Percentiles rank a stretch among this genome's conserved stretches.
phyloP scores from a whole-genome alignment of 805 yeast genomes.

The Candida railenensis region DNA sequence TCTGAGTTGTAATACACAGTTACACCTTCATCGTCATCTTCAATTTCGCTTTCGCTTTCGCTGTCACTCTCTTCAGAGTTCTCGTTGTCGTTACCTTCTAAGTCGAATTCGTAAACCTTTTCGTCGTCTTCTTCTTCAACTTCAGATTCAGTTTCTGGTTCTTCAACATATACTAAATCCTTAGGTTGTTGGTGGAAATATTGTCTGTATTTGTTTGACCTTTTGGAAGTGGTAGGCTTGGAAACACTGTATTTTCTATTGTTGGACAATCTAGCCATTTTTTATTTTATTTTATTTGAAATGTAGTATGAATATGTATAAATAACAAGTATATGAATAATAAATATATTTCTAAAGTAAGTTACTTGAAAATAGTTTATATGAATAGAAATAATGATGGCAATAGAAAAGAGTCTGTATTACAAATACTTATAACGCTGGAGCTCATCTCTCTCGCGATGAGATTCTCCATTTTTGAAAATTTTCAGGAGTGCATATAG shows the following conservation, averaged over 20 bases:
- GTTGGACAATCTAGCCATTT: slow-evolving; percentile 9
- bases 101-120: slow-evolving; percentile 9
- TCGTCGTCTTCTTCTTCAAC: slow-evolving; percentile 12
- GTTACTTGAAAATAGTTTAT: not conserved
- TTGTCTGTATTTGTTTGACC: slow-evolving; percentile 22
- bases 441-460: slow-evolving; percentile 3
- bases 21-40: slow-evolving; percentile 7
- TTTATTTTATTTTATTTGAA: slow-evolving; percentile 2
- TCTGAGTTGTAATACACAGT: slow-evolving; percentile 3
- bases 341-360: not conserved
- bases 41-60: slow-evolving; percentile 6
- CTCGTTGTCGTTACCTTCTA: not conserved
- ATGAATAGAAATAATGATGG: not conserved
- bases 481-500: slow-evolving; percentile 3
- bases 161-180: slow-evolving; percentile 40
- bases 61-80: not conserved
- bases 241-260: slow-evolving; percentile 6
- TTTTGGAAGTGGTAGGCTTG: slow-evolving; percentile 11
- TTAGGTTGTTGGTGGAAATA: slow-evolving; percentile 36
- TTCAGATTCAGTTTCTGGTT: slow-evolving; percentile 32
- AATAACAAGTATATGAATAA: not conserved
- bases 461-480: not conserved
- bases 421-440: slow-evolving; percentile 1
- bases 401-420: not conserved
- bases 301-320: not conserved